phyloP scores from a whole-genome alignment of 2,329 filamentous ascomycete genomes.

The Neurospora crassa region DNA sequence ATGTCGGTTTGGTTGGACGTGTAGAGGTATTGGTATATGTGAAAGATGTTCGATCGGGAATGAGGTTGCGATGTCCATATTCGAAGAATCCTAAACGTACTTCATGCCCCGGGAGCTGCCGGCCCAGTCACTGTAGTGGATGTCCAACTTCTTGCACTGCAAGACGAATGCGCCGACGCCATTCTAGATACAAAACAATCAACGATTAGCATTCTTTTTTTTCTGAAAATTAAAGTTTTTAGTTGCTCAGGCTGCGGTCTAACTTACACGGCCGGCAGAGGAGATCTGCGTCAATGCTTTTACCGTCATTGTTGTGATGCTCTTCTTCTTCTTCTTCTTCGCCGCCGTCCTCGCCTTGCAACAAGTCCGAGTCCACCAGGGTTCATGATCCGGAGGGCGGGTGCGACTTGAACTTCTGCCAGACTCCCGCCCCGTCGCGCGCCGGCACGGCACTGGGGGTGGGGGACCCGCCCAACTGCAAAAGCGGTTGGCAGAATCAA shows the following conservation, averaged over 20 bases:
- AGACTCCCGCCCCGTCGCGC: not conserved
- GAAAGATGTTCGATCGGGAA: not conserved
- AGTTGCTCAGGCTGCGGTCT: not conserved
- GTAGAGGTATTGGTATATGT: not conserved
- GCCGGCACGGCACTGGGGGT: not conserved
- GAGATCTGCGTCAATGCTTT: constrained; percentile 41
- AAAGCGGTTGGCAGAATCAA: not conserved
- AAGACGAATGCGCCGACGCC: constrained; percentile 94
- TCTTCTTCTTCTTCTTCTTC: constrained; percentile 13
- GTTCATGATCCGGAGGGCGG: constrained; percentile 12
- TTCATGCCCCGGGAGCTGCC: constrained; percentile 94
- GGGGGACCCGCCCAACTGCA: not conserved
- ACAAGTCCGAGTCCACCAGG: constrained; percentile 1
- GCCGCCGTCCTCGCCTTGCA: constrained; percentile 20
- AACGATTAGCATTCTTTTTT: not conserved
- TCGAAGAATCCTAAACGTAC: constrained; percentile 35
- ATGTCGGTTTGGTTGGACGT: not conserved
- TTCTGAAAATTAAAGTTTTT: not conserved
- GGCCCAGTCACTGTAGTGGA: constrained; percentile 95
- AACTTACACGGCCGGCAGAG: constrained; percentile 41
- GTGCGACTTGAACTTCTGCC: not conserved
- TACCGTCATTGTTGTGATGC: constrained; percentile 38
- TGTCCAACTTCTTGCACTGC: constrained; percentile 90
- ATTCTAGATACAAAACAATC: constrained; percentile 50
- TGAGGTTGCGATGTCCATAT: not conserved